These are phyloP conservation scores for Austroboletus novae-zelandiae DNA, from an alignment of 1,284 basidiomycete species.

Conservation along the genomic window DNA sequence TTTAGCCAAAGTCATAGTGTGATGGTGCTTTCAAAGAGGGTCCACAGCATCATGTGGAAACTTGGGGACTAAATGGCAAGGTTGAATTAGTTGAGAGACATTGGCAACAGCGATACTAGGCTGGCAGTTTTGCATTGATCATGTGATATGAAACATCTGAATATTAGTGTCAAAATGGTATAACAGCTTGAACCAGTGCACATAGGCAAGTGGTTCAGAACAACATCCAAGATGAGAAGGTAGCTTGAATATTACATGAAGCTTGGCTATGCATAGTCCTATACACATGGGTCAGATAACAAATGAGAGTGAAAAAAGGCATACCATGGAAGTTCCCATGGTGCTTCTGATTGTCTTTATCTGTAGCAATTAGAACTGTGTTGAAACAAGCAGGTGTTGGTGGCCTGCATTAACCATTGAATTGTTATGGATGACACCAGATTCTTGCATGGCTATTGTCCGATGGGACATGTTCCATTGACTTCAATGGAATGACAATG, in stretches of 20 bases:
- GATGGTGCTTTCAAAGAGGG: not conserved
- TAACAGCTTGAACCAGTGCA: slow-evolving; percentile 10
- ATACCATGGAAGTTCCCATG: no score
- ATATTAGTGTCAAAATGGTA: not conserved
- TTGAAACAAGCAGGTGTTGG: no score
- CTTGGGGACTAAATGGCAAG: slow-evolving; percentile 7
- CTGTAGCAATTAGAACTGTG: no score
- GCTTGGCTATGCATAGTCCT: slow-evolving; percentile 4
- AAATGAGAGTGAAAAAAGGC: no score
- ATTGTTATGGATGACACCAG: no score
- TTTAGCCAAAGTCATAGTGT: no score
- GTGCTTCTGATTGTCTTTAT: no score
- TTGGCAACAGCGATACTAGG: not conserved
- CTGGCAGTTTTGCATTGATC: not conserved
- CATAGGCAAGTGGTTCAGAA: slow-evolving; percentile 6
- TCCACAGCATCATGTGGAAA: slow-evolving; percentile 1
- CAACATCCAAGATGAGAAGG: slow-evolving; percentile 4
- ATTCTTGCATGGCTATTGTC: no score
- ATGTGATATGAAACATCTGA: slow-evolving; percentile 2
- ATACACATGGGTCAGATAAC: no score
- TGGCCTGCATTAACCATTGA: no score
- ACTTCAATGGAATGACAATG: no score
- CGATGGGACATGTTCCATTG: no score
- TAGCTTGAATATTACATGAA: slow-evolving; percentile 7
- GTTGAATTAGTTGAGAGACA: not conserved